Evolutionary conservation across 1,284 basidiomycete species (phyloP).

Genomic region (Apiotrichum mycotoxinovorans): DNA sequence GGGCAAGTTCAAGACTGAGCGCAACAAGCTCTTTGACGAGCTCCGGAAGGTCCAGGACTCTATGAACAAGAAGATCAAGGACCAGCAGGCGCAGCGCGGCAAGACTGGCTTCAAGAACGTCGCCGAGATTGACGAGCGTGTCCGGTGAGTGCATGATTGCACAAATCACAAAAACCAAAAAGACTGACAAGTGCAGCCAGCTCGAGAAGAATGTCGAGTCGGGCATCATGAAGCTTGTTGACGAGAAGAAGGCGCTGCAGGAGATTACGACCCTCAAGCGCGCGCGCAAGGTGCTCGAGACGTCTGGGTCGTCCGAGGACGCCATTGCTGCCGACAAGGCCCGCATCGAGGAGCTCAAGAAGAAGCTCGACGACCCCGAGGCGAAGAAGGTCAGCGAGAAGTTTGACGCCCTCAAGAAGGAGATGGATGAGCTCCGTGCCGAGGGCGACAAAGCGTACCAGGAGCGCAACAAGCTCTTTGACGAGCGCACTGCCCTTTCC

Average conservation of each 20-base stretch:
- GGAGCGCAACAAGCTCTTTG: slow-evolving; percentile 75
- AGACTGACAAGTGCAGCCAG: no score
- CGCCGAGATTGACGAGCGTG: slow-evolving; percentile 81
- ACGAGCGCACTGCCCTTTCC: slow-evolving; percentile 77
- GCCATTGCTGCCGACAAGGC: slow-evolving; percentile 76
- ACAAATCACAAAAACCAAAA: no score
- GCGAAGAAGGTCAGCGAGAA: slow-evolving; percentile 75
- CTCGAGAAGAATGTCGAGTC: slow-evolving; percentile 87
- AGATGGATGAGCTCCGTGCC: slow-evolving; percentile 82
- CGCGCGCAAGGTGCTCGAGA: slow-evolving; percentile 69
- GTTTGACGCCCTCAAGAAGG: slow-evolving; percentile 76
- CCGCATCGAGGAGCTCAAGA: slow-evolving; percentile 73
- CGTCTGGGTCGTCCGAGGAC: slow-evolving; percentile 78
- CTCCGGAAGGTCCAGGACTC: slow-evolving; percentile 75
- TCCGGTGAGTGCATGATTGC: slow-evolving; percentile 59
- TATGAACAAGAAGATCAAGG: slow-evolving; percentile 85
- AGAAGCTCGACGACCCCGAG: slow-evolving; percentile 87
- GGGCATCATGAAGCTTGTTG: slow-evolving; percentile 86
- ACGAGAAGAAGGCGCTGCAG: slow-evolving; percentile 89
- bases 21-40: slow-evolving; percentile 76
- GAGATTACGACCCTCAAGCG: slow-evolving; percentile 77
- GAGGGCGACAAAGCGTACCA: slow-evolving; percentile 82
- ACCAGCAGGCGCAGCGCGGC: slow-evolving; percentile 73
- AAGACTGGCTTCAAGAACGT: slow-evolving; percentile 82
- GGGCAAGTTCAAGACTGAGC: slow-evolving; percentile 66